Percentiles rank a stretch among this genome's conserved stretches.
These are phyloP conservation scores for Hygrophoropsis aurantiaca DNA, from an alignment of 768 basidiomycete species.

Conservation along the genomic window DNA sequence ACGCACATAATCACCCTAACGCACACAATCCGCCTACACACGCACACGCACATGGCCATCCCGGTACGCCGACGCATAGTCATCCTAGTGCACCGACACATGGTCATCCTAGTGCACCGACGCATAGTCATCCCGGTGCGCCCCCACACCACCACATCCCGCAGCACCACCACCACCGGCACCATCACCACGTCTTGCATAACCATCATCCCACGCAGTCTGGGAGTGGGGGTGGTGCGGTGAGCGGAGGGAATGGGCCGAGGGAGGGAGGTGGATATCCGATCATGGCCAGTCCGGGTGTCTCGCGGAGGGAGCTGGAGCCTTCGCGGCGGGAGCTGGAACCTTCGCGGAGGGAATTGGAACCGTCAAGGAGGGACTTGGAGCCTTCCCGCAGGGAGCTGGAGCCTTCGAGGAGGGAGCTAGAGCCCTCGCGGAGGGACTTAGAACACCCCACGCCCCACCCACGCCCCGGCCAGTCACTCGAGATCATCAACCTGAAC, in stretches of 20 bases:
- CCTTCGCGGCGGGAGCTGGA: no score
- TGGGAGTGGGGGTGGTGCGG: neutral
- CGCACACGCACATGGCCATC: conserved; percentile 6
- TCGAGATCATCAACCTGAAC: conserved; percentile 53
- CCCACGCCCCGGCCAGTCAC: conserved; percentile 40
- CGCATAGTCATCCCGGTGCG: conserved; percentile 28
- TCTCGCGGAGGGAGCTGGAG: no score
- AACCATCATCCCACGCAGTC: conserved; percentile 46
- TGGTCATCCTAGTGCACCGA: conserved; percentile 15
- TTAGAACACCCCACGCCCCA: conserved; percentile 36
- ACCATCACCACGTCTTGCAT: conserved; percentile 44
- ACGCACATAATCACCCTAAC: conserved; percentile 36
- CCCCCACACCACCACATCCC: conserved; percentile 24
- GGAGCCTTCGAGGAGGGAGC: conserved; percentile 24
- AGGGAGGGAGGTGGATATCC: conserved; percentile 20
- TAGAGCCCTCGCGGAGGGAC: conserved; percentile 29
- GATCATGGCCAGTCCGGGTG: conserved; percentile 26
- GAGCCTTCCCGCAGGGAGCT: conserved; percentile 26
- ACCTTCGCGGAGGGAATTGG: no score
- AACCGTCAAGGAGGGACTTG: no score
- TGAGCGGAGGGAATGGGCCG: neutral
- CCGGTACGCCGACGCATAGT: conserved; percentile 22
- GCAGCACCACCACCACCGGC: conserved; percentile 46
- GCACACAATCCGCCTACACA: conserved; percentile 15
- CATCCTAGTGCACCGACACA: conserved; percentile 14